Conservation (phyloP, 208 protist genomes). For the Leishmania tropica region DNA sequence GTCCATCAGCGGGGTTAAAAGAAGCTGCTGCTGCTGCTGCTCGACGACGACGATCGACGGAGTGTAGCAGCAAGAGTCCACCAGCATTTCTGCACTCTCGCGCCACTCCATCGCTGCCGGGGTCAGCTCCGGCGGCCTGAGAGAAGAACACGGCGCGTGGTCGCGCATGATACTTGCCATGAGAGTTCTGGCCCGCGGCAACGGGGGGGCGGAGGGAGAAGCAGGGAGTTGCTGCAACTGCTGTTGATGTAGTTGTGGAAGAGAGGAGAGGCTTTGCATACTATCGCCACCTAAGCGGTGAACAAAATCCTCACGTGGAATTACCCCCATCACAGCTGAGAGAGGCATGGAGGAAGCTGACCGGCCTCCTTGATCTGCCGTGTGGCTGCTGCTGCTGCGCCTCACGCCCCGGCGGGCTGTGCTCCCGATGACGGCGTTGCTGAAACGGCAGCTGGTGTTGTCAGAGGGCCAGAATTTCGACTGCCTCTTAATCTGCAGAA, state of each 20-base stretch:
- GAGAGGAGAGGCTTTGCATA: not conserved
- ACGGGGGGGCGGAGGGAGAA: not conserved
- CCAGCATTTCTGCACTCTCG: not conserved
- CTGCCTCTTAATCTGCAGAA: not conserved
- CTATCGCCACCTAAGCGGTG: not conserved
- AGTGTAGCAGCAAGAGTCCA: constrained; percentile 3
- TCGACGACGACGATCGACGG: not conserved
- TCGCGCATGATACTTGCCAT: not conserved
- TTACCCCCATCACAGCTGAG: not conserved
- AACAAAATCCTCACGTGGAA: not conserved
- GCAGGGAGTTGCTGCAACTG: not conserved
- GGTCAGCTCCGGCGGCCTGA: not conserved
- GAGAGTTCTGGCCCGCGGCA: not conserved
- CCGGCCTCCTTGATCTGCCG: not conserved
- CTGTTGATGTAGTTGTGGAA: not conserved
- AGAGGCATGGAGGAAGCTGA: constrained; percentile 1
- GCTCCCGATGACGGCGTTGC: not conserved
- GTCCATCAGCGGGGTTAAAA: not conserved
- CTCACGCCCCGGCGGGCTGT: not conserved
- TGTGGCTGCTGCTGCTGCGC: not conserved
- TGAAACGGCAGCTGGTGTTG: not conserved
- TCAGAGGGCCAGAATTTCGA: not conserved
- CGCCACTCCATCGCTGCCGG: not conserved
- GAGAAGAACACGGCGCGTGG: not conserved
- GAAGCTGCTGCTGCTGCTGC: not conserved